These are phyloP conservation scores for Peronospora belbahrii DNA, from an alignment of 352 stramenopile species.

Conservation along the genomic window DNA sequence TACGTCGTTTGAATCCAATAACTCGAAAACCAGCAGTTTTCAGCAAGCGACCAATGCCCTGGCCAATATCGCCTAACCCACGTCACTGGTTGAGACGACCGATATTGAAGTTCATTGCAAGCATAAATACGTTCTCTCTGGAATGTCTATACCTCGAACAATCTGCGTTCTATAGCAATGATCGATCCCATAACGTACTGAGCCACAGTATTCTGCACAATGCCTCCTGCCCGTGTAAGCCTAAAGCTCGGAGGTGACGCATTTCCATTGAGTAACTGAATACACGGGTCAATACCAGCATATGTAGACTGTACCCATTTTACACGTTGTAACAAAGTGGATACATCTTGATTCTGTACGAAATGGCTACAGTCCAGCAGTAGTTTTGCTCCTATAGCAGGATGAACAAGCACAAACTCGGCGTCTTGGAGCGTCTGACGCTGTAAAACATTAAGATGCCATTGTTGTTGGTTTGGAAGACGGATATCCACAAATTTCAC, in stretches of 20 bases:
- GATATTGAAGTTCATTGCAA: constrained; percentile 21
- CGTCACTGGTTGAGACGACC: constrained; percentile 31
- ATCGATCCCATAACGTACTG: constrained; percentile 44
- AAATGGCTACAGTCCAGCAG: constrained; percentile 18
- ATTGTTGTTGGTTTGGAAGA: constrained; percentile 8
- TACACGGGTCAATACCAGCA: constrained; percentile 38
- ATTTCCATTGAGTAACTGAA: constrained; percentile 12
- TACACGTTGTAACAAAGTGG: constrained; percentile 21
- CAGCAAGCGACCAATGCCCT: constrained; percentile 41
- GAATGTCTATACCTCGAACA: constrained; percentile 29
- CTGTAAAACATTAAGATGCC: constrained; percentile 18
- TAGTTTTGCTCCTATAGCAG: constrained; percentile 19
- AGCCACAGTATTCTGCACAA: constrained; percentile 38
- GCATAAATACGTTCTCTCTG: constrained; percentile 28
- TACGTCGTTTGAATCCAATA: constrained; percentile 55
- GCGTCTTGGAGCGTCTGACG: constrained; percentile 17
- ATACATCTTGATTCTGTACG: background rate
- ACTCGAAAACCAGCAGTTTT: constrained; percentile 48
- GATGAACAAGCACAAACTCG: constrained; percentile 30
- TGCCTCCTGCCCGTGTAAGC: constrained; percentile 35
- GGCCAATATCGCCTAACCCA: constrained; percentile 54
- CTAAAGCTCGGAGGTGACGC: constrained; percentile 18
- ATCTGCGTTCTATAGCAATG: constrained; percentile 33
- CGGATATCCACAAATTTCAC: constrained; percentile 31
- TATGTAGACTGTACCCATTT: constrained; percentile 49